Evolutionary conservation across 768 basidiomycete genomes (phyloP), one percentile per base, ranked within the genome.

Genomic region (Paxillus involutus): DNA sequence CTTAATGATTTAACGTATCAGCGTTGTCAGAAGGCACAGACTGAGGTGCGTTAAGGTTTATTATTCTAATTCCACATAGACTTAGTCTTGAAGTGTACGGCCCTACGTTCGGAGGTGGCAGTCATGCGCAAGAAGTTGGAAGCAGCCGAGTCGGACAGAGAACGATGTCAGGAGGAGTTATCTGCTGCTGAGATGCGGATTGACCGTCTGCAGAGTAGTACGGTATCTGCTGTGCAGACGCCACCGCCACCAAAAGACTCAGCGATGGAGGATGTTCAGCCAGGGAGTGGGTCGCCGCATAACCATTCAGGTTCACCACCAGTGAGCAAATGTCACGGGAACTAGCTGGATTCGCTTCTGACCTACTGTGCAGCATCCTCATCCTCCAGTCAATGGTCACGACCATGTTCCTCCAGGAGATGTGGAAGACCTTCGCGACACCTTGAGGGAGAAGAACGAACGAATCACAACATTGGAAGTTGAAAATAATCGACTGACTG

Each of bases 301-400:
- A 68, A 67, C 62, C 75, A 75, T 71, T 77, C 80, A 71, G 82
- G 79, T 74, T 80, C 85, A 77, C 83, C 86, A 71, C 79, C 75
- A 76, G 88, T 89, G 80, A 83, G 88, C 87, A 78, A 77, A 75
- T 19, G 8, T 77, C 74, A 77, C 73, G 47, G 36, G 26, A 6
- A 7, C 63, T 61, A 44, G 59, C 60, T 67, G 17, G 16, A 39
- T n/a, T 2, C n/a, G 30, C 48, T n/a, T 10, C 56, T 71, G 76
- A 86, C 75, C 14, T 60, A 30, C 51, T 47, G 61, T 30, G 3
- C 65, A 88, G 85, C 78, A 67, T 46, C 62, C 65, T 33, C 78
- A 67, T 46, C 62, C 65, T 32, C 72, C 69, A 49, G 35, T 59
- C 16, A 80, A 80, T 56, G 77, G 75, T 26, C 65, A 73, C 24